Evolutionary conservation across 208 protist genomes (phyloP), one percentile per base, ranked within the genome.

Genomic region (Phytomonas francai): DNA sequence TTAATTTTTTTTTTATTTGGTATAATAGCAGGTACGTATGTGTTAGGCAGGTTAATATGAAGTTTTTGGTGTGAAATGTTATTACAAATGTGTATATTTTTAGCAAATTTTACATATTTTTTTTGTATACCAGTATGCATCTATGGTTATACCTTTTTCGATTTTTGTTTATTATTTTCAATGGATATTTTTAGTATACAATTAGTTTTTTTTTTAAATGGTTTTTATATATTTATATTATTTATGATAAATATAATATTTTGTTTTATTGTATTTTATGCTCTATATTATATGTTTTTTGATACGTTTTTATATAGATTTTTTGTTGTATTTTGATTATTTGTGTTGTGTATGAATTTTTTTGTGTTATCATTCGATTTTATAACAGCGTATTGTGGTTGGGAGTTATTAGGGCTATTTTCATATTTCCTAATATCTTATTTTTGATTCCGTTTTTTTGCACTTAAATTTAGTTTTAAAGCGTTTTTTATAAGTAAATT

Each of bases 241-340:
- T 80, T 87, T 78, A 74, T 87, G 33, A 92, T 92, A 65, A 76
- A 92, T 79, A 74, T 88, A 63, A 76, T 92, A 59, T 89, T 89
- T 86, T 92, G 83, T 74, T 92, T 87, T 83, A 92, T 92, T 45
- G 31, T 89, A 70, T 87, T 84, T 78, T 87, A 87, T 70, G 75
- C 76, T 68, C 87, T 92, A 84, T 92, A 89, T 88, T 92, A 92
- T 73, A 92, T 92, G 86, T 92, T 88, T 80, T 92, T 87, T 81
- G 83, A 89, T 79, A 25, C 87, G 25, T 75, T 89, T 62, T 73
- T 92, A 73, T 61, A 63, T 49, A 63, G 81, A 58, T 92, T 92
- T 86, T 84, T 92, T 66, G 72, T 85, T 78, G 87, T 92, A 72
- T 89, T 92, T 84, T 89, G 80, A 81, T 83, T 79, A 63, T 92